Conservation (phyloP, 116 monocot species). For the Cymodocea nodosa region DNA sequence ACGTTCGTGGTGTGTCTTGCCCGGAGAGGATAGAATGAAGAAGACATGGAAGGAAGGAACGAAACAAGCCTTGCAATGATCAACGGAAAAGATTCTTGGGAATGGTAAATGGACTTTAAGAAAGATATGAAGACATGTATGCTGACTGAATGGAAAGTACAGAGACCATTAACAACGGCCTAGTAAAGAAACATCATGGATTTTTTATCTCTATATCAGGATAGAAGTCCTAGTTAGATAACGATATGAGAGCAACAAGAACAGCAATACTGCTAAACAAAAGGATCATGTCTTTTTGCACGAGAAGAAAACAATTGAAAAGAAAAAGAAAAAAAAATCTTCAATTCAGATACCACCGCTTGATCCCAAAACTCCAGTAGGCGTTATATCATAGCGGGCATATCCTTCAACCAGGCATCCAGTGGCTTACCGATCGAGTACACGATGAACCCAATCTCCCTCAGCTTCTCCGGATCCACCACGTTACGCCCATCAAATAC, state of each 20-base stretch:
- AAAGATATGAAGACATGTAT: neutral
- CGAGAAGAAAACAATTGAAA: neutral
- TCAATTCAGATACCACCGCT: neutral
- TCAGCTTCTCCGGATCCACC: slow-evolving; percentile 43
- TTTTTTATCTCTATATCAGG: slow-evolving; percentile 2
- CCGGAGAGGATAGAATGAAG: too few species aligned
- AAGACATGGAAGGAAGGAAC: too few species aligned
- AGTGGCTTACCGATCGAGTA: slow-evolving; percentile 83
- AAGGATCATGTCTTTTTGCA: neutral
- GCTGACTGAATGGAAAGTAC: neutral
- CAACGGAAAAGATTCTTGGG: too few species aligned
- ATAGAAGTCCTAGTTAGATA: slow-evolving; percentile 3
- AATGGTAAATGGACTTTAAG: neutral
- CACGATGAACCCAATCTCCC: slow-evolving; percentile 53
- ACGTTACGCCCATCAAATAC: slow-evolving; percentile 61
- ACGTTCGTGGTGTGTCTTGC: too few species aligned
- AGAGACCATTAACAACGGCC: neutral
- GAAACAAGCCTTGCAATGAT: too few species aligned
- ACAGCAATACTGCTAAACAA: neutral
- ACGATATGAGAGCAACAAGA: neutral
- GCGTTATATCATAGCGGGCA: slow-evolving; percentile 52
- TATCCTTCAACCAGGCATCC: slow-evolving; percentile 81
- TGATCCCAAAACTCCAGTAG: neutral
- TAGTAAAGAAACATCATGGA: neutral
- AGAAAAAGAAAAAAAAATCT: too few species aligned